Percentiles rank a stretch among this genome's conserved stretches.
Evolutionary conservation across 2,329 filamentous ascomycete genomes (phyloP).

Genomic region (Tolypocladium ophioglossoides): DNA sequence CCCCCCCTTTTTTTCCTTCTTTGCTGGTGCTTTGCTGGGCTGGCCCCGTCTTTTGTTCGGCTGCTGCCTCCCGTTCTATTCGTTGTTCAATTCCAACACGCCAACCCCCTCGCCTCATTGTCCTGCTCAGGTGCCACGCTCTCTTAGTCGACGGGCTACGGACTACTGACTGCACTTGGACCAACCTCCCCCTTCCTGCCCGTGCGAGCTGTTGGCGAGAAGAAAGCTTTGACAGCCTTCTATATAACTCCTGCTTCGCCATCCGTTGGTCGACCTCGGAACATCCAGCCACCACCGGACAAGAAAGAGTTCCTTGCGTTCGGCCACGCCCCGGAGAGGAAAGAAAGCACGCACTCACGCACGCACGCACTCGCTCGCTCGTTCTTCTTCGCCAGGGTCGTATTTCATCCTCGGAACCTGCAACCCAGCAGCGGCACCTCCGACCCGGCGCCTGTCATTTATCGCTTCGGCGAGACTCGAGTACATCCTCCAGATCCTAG

Average conservation of each 20-base stretch:
- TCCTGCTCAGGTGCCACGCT: background rate
- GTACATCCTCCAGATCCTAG: background rate
- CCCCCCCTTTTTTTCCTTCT: background rate
- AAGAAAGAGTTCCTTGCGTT: background rate
- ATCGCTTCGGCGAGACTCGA: no score
- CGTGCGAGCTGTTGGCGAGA: constrained; percentile 1
- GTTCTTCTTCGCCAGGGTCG: background rate
- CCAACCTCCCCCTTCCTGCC: constrained; percentile 7
- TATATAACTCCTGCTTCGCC: constrained; percentile 5
- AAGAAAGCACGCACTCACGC: background rate
- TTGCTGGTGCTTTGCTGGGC: background rate
- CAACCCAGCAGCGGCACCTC: background rate
- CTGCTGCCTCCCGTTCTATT: background rate
- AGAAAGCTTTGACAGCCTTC: background rate
- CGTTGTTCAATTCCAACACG: background rate
- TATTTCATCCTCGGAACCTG: background rate
- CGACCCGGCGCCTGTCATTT: background rate
- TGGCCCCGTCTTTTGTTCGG: background rate
- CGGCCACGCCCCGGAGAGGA: background rate
- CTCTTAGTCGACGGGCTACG: background rate
- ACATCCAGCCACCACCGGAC: background rate
- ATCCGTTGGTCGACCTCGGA: background rate
- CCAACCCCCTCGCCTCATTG: background rate
- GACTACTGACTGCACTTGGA: background rate
- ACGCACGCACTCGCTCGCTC: background rate